Percentiles rank a stretch among this genome's conserved stretches.
These are phyloP conservation scores for Ophiocordyceps unilateralis DNA, from an alignment of 2,329 filamentous ascomycete genomes.

Conservation along the genomic window DNA sequence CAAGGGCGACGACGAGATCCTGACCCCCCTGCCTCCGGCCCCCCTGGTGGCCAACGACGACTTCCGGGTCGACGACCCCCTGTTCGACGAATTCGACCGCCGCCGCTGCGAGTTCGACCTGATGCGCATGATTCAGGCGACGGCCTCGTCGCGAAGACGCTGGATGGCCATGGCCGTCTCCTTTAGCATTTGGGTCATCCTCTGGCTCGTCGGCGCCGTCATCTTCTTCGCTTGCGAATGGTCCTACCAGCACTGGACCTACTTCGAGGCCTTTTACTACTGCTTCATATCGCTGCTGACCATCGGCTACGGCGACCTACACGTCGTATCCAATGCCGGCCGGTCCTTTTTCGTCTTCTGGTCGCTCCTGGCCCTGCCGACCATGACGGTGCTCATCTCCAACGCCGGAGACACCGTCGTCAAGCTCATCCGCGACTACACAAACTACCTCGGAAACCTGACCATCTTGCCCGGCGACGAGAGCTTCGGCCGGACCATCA, in stretches of 20 bases:
- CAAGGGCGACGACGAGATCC: conserved; percentile 27
- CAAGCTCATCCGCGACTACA: conserved; percentile 36
- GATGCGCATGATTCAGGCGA: conserved; percentile 64
- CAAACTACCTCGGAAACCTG: conserved; percentile 36
- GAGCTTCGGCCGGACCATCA: conserved; percentile 27
- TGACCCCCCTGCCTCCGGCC: conserved; percentile 27
- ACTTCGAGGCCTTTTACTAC: conserved; percentile 75
- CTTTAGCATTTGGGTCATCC: conserved; percentile 45
- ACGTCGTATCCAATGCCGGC: conserved; percentile 60
- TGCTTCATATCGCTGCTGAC: conserved; percentile 70
- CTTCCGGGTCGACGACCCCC: conserved; percentile 5
- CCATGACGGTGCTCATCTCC: conserved; percentile 72
- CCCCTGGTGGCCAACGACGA: conserved; percentile 2
- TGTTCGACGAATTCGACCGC: conserved; percentile 33
- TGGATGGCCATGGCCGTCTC: conserved; percentile 62
- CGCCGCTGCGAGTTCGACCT: conserved; percentile 56
- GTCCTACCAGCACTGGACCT: conserved; percentile 44
- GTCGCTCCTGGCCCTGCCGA: conserved; percentile 71
- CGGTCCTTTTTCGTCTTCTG: conserved; percentile 88
- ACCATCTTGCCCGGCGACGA: conserved; percentile 43
- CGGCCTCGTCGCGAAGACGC: conserved; percentile 45
- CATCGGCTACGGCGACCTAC: conserved; percentile 72
- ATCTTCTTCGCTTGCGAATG: conserved; percentile 45
- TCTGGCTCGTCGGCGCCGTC: conserved; percentile 69
- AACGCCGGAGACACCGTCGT: conserved; percentile 77